phyloP scores from a whole-genome alignment of 768 basidiomycete species.

The Plicaturopsis crispa region DNA sequence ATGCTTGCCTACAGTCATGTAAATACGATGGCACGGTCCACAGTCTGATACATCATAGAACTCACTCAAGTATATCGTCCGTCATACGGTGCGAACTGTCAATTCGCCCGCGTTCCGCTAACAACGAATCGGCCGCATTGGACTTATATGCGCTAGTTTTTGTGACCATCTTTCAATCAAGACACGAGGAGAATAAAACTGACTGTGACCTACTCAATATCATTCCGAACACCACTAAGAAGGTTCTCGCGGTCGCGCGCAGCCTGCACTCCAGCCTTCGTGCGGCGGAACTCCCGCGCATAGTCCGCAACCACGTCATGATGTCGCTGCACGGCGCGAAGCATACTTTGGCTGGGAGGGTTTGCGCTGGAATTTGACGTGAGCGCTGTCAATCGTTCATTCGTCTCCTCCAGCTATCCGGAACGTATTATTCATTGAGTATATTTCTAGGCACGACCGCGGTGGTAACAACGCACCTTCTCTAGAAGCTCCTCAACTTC shows the following conservation, averaged over 20 bases:
- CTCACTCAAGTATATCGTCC: conserved; percentile 83
- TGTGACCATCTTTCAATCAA: neutral
- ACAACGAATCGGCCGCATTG: conserved; percentile 76
- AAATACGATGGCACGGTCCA: conserved; percentile 1
- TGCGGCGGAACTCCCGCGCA: conserved; percentile 74
- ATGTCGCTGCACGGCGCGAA: conserved; percentile 86
- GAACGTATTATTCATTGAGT: conserved; percentile 11
- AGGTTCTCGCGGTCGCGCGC: conserved; percentile 85
- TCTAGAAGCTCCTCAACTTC: conserved; percentile 82
- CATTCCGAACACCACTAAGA: conserved; percentile 85
- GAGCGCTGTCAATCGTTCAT: conserved; percentile 67
- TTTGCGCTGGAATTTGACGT: conserved; percentile 56
- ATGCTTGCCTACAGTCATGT: conserved; percentile 99
- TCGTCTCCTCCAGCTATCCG: conserved; percentile 83
- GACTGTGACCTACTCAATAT: conserved; percentile 82
- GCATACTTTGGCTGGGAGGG: conserved; percentile 73
- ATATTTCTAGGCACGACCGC: conserved; percentile 6
- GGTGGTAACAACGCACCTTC: conserved; percentile 48
- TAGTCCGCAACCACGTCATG: conserved; percentile 87
- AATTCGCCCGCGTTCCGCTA: conserved; percentile 83
- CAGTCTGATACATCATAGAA: neutral
- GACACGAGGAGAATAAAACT: conserved; percentile 1
- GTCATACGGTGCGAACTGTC: conserved; percentile 95
- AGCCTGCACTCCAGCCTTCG: conserved; percentile 79
- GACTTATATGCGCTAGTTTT: conserved; percentile 78